Evolutionary conservation across 140 eudicot species (phyloP).

Genomic region (Stevia rebaudiana): DNA sequence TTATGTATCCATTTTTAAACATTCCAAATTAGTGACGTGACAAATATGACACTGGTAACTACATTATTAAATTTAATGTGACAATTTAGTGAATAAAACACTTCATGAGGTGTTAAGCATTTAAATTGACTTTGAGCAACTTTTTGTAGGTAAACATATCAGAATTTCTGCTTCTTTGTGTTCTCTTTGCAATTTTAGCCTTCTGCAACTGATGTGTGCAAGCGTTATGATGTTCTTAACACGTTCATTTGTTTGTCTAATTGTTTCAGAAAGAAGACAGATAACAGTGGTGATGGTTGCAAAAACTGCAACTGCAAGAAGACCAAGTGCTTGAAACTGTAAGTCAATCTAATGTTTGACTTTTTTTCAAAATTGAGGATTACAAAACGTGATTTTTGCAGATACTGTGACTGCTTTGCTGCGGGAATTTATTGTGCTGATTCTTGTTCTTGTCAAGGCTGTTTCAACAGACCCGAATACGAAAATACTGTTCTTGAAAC

Average conservation of each 20-base stretch:
- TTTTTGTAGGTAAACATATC: background rate
- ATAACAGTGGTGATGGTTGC: conserved; percentile 41
- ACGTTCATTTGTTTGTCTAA: background rate
- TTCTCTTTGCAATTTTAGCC: background rate
- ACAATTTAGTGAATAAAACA: background rate
- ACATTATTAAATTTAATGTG: background rate
- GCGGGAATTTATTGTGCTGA: conserved; percentile 76
- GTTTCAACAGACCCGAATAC: conserved; percentile 69
- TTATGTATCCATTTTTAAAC: background rate
- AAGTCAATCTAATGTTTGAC: conserved; percentile 25
- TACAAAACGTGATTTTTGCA: conserved; percentile 26
- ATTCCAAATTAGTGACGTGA: background rate
- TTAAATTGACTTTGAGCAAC: background rate
- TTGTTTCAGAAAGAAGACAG: conserved; percentile 31
- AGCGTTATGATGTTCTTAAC: background rate
- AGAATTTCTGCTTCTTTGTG: background rate
- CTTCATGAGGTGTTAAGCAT: background rate
- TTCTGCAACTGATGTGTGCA: conserved; percentile 15
- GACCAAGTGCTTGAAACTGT: conserved; percentile 84
- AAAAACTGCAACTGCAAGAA: conserved; percentile 81
- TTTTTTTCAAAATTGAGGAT: background rate
- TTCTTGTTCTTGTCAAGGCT: conserved; percentile 78
- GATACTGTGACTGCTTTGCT: conserved; percentile 96
- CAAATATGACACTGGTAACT: background rate
- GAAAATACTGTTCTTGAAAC: conserved; percentile 62